phyloP scores from a whole-genome alignment of 768 basidiomycete species.

The Kwoniella dejecticola region DNA sequence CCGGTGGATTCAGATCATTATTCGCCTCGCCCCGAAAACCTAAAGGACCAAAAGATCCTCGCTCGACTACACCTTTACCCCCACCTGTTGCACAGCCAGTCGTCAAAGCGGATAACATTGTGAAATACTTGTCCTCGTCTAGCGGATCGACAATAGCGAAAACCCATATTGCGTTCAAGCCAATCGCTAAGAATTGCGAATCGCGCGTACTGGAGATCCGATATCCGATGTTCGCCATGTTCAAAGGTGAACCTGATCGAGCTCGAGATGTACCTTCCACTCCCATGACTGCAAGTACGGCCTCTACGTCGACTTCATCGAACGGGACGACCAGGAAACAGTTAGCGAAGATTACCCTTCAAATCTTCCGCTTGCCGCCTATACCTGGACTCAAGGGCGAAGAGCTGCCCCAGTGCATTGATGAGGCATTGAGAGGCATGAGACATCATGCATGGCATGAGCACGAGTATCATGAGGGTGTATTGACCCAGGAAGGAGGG shows the following conservation, averaged over 20 bases:
- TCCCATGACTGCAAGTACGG: slow-evolving; percentile 4
- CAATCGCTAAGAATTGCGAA: slow-evolving; percentile 79
- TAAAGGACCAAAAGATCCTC: slow-evolving; percentile 32
- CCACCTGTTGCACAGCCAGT: slow-evolving; percentile 8
- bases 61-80: slow-evolving; percentile 23
- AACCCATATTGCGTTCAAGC: slow-evolving; percentile 85
- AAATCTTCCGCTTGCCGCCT: slow-evolving; percentile 86
- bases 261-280: slow-evolving; percentile 3
- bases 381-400: slow-evolving; percentile 76
- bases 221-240: slow-evolving; percentile 56
- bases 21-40: slow-evolving; percentile 58
- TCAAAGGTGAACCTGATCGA: slow-evolving; percentile 48
- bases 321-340: slow-evolving; percentile 60
- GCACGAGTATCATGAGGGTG: slow-evolving; percentile 87
- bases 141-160: slow-evolving; percentile 67
- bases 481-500: slow-evolving; percentile 87
- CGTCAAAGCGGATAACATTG: slow-evolving; percentile 35
- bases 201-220: slow-evolving; percentile 74
- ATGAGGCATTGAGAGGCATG: slow-evolving; percentile 86
- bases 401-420: slow-evolving; percentile 84
- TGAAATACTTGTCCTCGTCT: slow-evolving; percentile 47
- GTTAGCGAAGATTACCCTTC: slow-evolving; percentile 83
- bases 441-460: slow-evolving; percentile 92
- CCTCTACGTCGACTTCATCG: slow-evolving; percentile 22
- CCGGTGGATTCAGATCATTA: slow-evolving; percentile 49